Conservation (phyloP, 495 filamentous ascomycete genomes). For the Xylaria palmicola region DNA sequence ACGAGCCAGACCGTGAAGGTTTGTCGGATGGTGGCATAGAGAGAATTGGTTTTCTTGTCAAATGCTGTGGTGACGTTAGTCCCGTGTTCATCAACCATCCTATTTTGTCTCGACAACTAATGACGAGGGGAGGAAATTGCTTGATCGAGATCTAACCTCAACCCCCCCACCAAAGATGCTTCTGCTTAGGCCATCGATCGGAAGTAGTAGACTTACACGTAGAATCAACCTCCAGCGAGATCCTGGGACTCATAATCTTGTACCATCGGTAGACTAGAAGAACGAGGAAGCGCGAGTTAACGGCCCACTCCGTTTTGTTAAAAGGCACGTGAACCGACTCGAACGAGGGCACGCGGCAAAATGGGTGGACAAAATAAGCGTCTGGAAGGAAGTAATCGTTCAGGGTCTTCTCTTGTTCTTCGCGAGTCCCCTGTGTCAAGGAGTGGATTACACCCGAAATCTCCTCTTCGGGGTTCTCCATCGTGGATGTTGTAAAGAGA, state of each 20-base stretch:
- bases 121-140: not conserved
- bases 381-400: conserved; percentile 67
- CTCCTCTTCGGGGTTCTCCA: conserved; percentile 25
- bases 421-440: conserved; percentile 64
- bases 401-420: conserved; percentile 60
- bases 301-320: conserved; percentile 11
- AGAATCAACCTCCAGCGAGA: conserved; percentile 66
- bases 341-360: conserved; percentile 70
- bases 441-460: conserved; percentile 62
- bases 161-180: too few species aligned
- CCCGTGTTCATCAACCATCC: not conserved
- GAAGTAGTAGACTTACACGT: conserved; percentile 49
- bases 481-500: conserved; percentile 2
- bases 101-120: not conserved
- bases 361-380: conserved; percentile 75
- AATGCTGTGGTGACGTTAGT: conserved; percentile 51
- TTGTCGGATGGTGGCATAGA: conserved; percentile 72
- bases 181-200: too few species aligned
- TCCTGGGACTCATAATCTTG: conserved; percentile 75
- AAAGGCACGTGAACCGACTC: conserved; percentile 20
- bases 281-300: conserved; percentile 61
- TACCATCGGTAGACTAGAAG: conserved; percentile 80
- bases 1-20: conserved; percentile 75
- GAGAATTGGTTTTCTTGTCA: conserved; percentile 59
- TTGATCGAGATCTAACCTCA: not conserved